Evolutionary conservation across 2,329 filamentous ascomycete genomes (phyloP), one percentile per base, ranked within the genome.

Genomic region (Proliferodiscus dingleyae): DNA sequence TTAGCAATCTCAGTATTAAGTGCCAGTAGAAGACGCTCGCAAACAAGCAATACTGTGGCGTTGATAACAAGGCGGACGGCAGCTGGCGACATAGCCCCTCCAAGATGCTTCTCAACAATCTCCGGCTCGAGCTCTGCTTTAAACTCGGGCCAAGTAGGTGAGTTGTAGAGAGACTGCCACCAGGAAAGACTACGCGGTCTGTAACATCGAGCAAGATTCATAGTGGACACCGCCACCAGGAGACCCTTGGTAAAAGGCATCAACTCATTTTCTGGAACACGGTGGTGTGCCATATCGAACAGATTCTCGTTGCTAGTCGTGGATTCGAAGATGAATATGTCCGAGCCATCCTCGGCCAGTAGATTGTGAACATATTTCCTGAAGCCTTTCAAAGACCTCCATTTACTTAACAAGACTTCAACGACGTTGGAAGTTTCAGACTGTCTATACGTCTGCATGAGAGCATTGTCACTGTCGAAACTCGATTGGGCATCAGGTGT

Each of bases 381-480:
- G 42, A 54, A 54, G 3, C 34, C 46, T 39, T 43, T 41, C 5
- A 54, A 45, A 5, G 46, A 48, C n/a, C 46, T 47, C 46, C 49
- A 54, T 32, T 49, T 54, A 15, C 18, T 44, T 24, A 50, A 34
- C 5, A 54, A 30, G 8, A 40, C 23, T 5, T 43, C 29, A 23
- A 46, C 38, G 16, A 41, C 39, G 21, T 29, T 21, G 5, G n/a
- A 38, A 26, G 37, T 16, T 18, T 15, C 30, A 40, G 19, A 29
- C 13, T 30, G 46, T 37, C 10, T 4, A 11, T 19, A 30, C 24
- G 19, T 39, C 15, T 26, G 29, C 29, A 43, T 26, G 3, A 34
- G n/a, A 2, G 30, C 39, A 16, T 38, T 28, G 4, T 37, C 18
- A n/a, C n/a, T n/a, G n/a, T n/a, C n/a, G n/a, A n/a, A 29, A 41